Evolutionary conservation across 768 basidiomycete genomes (phyloP), one percentile per base, ranked within the genome.

Genomic region (Grammothele lineata): DNA sequence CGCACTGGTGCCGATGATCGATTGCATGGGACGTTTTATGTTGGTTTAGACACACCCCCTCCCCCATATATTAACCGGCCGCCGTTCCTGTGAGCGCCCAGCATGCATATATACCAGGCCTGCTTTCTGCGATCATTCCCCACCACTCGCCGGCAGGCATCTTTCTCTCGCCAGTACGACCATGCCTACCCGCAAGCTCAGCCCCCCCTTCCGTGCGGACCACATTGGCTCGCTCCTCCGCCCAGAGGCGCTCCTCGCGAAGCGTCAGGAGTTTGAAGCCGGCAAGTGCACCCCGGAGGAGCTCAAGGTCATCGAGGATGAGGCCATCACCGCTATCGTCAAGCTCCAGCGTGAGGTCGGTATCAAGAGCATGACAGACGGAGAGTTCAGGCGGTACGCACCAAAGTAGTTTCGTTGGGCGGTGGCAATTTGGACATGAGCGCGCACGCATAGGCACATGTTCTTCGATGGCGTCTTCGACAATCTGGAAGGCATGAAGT

Each of bases 401-500:
- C n/a, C n/a, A 15, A 3, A 15, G 5, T 15, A 22, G 8, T 17
- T 24, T 9, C 23, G 12, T 14, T 11, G 1, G n/a, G 19, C 11
- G 6, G 35, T 21, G 9, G 5, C 21, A 6, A 19, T 18, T 25
- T 36, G 8, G 15, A 40, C 14, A 9, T 2, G 2, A 4, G 24
- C 10, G 15, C n/a, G n/a, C n/a, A n/a, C n/a, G n/a, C n/a, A 18
- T 58, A 82, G 81, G 54, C 68, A 69, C 37, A 66, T 73, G 63
- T 85, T 81, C 61, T 83, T 70, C 45, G 79, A 85, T 37, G 83
- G 83, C 17, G 79, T 85, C 24, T 83, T 83, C 60, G 75, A 85
- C 56, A 80, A 75, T 43, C 62, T 87, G 33, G 76, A 80, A 40
- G 83, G 83, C 39, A 83, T 85, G 77, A 70, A 68, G 40, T 66